A percentile compares a stretch with the other conserved stretches of the same genome.
Conservation (phyloP, 176 grass and related monocot genomes). For the Eragrostis curvula region DNA sequence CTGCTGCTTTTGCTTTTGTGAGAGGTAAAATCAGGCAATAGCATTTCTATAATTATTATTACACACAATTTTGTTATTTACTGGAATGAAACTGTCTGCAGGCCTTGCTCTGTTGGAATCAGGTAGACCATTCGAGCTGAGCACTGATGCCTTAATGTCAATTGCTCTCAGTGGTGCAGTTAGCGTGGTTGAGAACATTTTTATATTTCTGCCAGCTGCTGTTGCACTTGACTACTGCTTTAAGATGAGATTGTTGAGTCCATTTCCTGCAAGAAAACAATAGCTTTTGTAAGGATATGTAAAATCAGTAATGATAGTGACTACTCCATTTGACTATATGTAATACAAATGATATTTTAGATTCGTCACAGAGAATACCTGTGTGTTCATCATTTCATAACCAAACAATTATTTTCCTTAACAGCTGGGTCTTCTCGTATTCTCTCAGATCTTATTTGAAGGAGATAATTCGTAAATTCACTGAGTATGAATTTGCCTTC, state of each 20-base stretch:
- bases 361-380: slow-evolving; percentile 12
- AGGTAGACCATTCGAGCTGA: slow-evolving; percentile 53
- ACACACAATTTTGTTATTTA: slow-evolving; percentile 37
- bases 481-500: slow-evolving; percentile 22
- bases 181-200: slow-evolving; percentile 69
- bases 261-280: slow-evolving; percentile 73
- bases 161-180: slow-evolving; percentile 56
- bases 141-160: slow-evolving; percentile 60
- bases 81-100: slow-evolving; percentile 37
- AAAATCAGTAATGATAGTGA: neutral
- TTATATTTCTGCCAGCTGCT: slow-evolving; percentile 82
- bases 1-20: slow-evolving; percentile 72
- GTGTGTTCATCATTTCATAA: slow-evolving; percentile 6
- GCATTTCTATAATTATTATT: slow-evolving; percentile 34
- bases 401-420: slow-evolving; percentile 30
- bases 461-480: neutral
- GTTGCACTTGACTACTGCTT: slow-evolving; percentile 93
- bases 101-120: slow-evolving; percentile 76
- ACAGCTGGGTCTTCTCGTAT: slow-evolving; percentile 20
- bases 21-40: slow-evolving; percentile 60
- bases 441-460: slow-evolving; percentile 18
- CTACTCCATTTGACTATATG: slow-evolving; percentile 20
- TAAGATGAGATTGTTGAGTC: slow-evolving; percentile 82
- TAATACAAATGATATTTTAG: slow-evolving; percentile 35
- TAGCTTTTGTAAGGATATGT: slow-evolving; percentile 42